These are phyloP conservation scores for Trichoderma sp. DNA, from an alignment of 2,329 filamentous ascomycete species.

Conservation along the genomic window DNA sequence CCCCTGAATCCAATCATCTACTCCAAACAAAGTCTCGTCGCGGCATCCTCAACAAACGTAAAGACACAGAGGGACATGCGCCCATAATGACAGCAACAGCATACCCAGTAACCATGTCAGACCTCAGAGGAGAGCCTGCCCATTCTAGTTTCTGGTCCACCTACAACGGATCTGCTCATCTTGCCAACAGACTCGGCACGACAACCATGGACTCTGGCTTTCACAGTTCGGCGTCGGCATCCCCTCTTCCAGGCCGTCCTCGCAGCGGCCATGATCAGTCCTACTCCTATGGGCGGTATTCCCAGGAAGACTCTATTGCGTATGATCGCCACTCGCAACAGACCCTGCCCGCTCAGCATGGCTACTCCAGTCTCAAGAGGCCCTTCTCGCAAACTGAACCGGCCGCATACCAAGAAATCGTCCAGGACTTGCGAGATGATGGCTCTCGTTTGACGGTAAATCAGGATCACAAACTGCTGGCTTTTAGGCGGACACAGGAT, in stretches of 20 bases:
- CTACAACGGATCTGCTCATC: constrained; percentile 55
- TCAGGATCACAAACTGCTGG: constrained; percentile 60
- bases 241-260: constrained; percentile 50
- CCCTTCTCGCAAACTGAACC: constrained; percentile 56
- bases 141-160: constrained; percentile 58
- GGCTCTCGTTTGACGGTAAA: constrained; percentile 56
- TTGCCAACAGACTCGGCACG: constrained; percentile 50
- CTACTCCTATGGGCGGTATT: constrained; percentile 54
- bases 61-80: constrained; percentile 43
- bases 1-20: background rate
- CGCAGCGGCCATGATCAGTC: constrained; percentile 49
- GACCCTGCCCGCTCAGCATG: constrained; percentile 49
- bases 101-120: constrained; percentile 62
- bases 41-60: constrained; percentile 1
- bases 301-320: constrained; percentile 53
- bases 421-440: constrained; percentile 60
- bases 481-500: constrained; percentile 56
- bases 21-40: background rate
- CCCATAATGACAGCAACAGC: constrained; percentile 60
- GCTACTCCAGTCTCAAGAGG: constrained; percentile 56
- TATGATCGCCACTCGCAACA: constrained; percentile 54
- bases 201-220: constrained; percentile 50
- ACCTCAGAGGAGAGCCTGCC: constrained; percentile 58
- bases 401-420: constrained; percentile 58
- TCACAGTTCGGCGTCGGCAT: constrained; percentile 44